phyloP scores from a whole-genome alignment of 441 rosid genomes.

The Pelargonium fulgidum region DNA sequence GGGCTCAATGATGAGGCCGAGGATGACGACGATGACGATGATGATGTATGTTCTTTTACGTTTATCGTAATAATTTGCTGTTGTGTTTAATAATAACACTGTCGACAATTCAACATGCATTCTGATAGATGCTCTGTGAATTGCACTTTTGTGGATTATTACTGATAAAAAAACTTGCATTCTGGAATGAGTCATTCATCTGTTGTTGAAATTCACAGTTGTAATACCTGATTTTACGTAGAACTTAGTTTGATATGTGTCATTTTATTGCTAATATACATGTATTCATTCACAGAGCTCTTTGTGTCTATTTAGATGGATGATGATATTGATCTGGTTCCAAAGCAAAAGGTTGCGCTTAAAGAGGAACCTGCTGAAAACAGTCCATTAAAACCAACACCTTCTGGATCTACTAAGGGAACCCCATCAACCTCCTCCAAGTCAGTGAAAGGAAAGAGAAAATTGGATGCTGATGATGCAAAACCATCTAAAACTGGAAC shows the following conservation, averaged over 20 bases:
- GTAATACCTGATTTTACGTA: not conserved
- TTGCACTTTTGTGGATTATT: not conserved
- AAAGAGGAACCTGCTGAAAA: conserved; percentile 76
- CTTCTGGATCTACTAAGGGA: conserved; percentile 60
- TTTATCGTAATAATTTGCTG: not conserved
- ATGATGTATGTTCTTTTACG: conserved; percentile 45
- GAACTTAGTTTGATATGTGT: not conserved
- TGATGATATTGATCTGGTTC: conserved; percentile 49
- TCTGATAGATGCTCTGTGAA: not conserved
- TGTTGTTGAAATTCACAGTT: not conserved
- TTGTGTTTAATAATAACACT: too few relatives aligned
- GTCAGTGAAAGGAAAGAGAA: conserved; percentile 81
- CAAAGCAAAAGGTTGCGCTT: conserved; percentile 56
- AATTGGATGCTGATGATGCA: conserved; percentile 55
- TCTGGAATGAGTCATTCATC: not conserved
- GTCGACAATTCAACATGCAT: not conserved
- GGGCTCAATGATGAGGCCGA: conserved; percentile 41
- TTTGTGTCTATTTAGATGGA: conserved; percentile 39
- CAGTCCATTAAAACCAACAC: conserved; percentile 58
- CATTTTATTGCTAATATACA: not conserved
- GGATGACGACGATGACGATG: conserved; percentile 51
- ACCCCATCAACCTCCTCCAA: conserved; percentile 61
- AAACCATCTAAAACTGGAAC: conserved; percentile 53
- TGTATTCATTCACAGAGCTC: conserved; percentile 1
- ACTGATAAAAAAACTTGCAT: not conserved